Percentiles rank a stretch among this genome's conserved stretches.
phyloP scores from a whole-genome alignment of 768 basidiomycete genomes.

The Boletus subparvulus region DNA sequence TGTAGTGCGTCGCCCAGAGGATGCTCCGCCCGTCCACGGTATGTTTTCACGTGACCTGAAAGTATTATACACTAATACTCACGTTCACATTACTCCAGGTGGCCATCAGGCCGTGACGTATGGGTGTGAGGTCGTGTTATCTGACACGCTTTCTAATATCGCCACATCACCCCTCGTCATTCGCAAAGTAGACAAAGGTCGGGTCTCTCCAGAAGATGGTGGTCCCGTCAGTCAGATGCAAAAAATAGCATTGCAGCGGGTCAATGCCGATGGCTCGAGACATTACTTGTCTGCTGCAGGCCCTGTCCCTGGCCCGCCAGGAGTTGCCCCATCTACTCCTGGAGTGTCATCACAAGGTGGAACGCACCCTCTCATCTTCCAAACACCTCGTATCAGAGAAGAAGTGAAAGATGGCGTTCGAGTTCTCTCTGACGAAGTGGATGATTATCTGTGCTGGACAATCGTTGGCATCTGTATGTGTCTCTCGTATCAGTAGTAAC shows the following conservation, averaged over 20 bases:
- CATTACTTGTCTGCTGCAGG: constrained; percentile 90
- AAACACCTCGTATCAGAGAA: constrained; percentile 75
- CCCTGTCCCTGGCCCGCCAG: constrained; percentile 75
- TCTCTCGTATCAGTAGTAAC: constrained; percentile 7
- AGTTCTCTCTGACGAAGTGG: constrained; percentile 82
- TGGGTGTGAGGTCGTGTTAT: constrained; percentile 83
- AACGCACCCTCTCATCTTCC: constrained; percentile 78
- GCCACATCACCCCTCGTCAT: constrained; percentile 84
- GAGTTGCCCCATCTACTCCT: constrained; percentile 69
- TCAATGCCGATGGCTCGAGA: constrained; percentile 77
- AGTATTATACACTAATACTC: constrained; percentile 37
- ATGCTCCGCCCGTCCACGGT: constrained; percentile 61
- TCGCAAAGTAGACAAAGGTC: constrained; percentile 89
- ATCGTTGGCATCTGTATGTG: constrained; percentile 90
- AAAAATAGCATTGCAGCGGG: constrained; percentile 87
- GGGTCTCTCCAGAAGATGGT: constrained; percentile 82
- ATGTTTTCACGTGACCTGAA: constrained; percentile 54
- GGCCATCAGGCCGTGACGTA: constrained; percentile 88
- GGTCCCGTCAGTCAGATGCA: constrained; percentile 97
- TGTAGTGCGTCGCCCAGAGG: constrained; percentile 73
- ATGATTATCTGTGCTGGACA: constrained; percentile 95
- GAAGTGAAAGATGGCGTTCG: constrained; percentile 78
- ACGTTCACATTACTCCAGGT: constrained; percentile 43
- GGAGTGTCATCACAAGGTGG: constrained; percentile 74
- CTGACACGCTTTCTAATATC: constrained; percentile 82